Percentiles rank a stretch among this genome's conserved stretches.
Evolutionary conservation across 164 flowering plant species (phyloP).

Genomic region (Macadamia tetraphylla): DNA sequence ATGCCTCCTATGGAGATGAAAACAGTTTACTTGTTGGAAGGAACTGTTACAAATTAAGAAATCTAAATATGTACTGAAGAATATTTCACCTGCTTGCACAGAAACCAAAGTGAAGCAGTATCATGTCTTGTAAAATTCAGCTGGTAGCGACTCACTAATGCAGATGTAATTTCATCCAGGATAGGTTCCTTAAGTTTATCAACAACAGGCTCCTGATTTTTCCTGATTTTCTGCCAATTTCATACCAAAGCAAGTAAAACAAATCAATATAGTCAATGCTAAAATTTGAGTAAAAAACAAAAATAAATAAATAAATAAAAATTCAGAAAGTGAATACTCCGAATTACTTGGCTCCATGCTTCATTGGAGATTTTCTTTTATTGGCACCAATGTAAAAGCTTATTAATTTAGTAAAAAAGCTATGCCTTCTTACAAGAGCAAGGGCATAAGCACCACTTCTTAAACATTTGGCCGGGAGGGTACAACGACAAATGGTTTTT

Average conservation of each 20-base stretch:
- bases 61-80: not conserved
- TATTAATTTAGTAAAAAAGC: too few relatives aligned
- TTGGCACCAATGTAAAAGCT: too few relatives aligned
- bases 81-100: conserved; percentile 76
- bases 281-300: not conserved
- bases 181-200: conserved; percentile 77
- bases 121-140: conserved; percentile 68
- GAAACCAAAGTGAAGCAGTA: conserved; percentile 74
- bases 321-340: too few relatives aligned
- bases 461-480: too few relatives aligned
- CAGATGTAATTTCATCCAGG: conserved; percentile 55
- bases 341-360: not conserved
- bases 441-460: too few relatives aligned
- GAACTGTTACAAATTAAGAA: not conserved
- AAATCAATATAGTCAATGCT: not conserved
- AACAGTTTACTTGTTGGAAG: not conserved
- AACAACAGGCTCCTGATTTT: conserved; percentile 69
- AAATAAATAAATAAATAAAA: too few relatives aligned
- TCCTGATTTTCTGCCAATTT: conserved; percentile 50
- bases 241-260: not conserved
- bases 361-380: too few relatives aligned
- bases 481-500: too few relatives aligned
- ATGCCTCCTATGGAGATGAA: conserved; percentile 63
- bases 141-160: conserved; percentile 44
- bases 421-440: too few relatives aligned